Percentiles rank a stretch among this genome's conserved stretches.
phyloP scores from a whole-genome alignment of 1,284 basidiomycete genomes.

The Malassezia brasiliensis region DNA sequence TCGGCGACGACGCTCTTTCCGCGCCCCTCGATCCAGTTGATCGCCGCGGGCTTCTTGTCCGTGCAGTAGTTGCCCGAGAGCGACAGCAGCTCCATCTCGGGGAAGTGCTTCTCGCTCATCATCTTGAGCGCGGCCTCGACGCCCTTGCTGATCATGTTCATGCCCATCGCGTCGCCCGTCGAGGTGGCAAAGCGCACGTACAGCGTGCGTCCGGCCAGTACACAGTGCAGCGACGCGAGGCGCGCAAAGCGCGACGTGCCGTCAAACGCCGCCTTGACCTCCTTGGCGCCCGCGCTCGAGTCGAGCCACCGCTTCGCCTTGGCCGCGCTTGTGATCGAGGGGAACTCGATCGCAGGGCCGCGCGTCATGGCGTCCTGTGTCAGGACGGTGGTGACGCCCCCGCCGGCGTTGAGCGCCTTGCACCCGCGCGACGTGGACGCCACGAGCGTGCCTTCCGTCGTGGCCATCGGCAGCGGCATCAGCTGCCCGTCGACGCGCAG shows the following conservation, averaged over 20 bases:
- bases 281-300: constrained; percentile 66
- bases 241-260: constrained; percentile 56
- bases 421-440: constrained; percentile 94
- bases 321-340: constrained; percentile 66
- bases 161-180: constrained; percentile 99
- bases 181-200: constrained; percentile 89
- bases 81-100: constrained; percentile 84
- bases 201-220: constrained; percentile 56
- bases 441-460: constrained; percentile 94
- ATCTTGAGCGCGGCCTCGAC: constrained; percentile 76
- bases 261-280: constrained; percentile 79
- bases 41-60: constrained; percentile 98
- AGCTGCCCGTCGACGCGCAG: constrained; percentile 78
- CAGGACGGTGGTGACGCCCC: constrained; percentile 87
- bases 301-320: constrained; percentile 82
- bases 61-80: constrained; percentile 98
- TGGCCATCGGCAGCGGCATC: constrained; percentile 95
- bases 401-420: constrained; percentile 92
- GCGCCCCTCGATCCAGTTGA: constrained; percentile 99
- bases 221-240: constrained; percentile 39
- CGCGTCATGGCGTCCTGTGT: constrained; percentile 95
- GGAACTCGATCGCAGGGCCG: constrained; percentile 94
- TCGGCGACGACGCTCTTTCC: constrained; percentile 97
- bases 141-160: constrained; percentile 75
- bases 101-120: constrained; percentile 68